Evolutionary conservation across 768 basidiomycete genomes (phyloP).

Genomic region (Tremella yokohamensis): DNA sequence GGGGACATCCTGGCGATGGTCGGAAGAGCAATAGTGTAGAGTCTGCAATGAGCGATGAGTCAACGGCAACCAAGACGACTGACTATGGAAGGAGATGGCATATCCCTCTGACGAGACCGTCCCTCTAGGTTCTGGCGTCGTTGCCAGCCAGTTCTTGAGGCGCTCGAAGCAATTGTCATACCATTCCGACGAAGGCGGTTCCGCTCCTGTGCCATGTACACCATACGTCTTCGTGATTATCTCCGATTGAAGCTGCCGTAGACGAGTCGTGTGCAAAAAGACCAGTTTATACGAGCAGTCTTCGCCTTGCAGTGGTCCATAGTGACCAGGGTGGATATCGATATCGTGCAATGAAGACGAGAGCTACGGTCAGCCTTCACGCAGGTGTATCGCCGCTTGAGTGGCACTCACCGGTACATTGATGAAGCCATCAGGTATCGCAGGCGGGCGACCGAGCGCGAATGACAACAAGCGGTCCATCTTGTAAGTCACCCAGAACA

Average conservation of each 20-base stretch:
- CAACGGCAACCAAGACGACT: slow-evolving; percentile 13
- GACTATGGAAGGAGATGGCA: slow-evolving; percentile 52
- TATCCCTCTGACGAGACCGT: slow-evolving; percentile 50
- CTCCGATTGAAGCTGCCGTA: slow-evolving; percentile 50
- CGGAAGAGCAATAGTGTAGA: slow-evolving; percentile 50
- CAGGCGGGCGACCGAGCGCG: slow-evolving; percentile 49
- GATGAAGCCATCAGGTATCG: slow-evolving; percentile 52
- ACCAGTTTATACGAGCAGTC: slow-evolving; percentile 48
- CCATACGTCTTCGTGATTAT: slow-evolving; percentile 49
- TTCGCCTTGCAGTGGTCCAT: slow-evolving; percentile 32
- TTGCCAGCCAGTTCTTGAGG: slow-evolving; percentile 48
- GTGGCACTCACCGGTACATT: slow-evolving; percentile 43
- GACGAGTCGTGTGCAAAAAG: slow-evolving; percentile 44
- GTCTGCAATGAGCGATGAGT: slow-evolving; percentile 29
- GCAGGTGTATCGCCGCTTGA: neutral
- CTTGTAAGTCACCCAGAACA: slow-evolving; percentile 50
- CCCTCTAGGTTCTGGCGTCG: slow-evolving; percentile 48
- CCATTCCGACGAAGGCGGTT: slow-evolving; percentile 40
- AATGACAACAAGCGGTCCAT: slow-evolving; percentile 50
- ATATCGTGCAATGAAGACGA: slow-evolving; percentile 46
- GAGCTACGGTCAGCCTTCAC: slow-evolving; percentile 19
- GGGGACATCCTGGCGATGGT: slow-evolving; percentile 50
- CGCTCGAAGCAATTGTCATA: slow-evolving; percentile 47
- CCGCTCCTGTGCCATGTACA: slow-evolving; percentile 26
- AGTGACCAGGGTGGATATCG: slow-evolving; percentile 37